Conservation (phyloP, 805 yeast genomes). For the Yamadazyma endophytica region DNA sequence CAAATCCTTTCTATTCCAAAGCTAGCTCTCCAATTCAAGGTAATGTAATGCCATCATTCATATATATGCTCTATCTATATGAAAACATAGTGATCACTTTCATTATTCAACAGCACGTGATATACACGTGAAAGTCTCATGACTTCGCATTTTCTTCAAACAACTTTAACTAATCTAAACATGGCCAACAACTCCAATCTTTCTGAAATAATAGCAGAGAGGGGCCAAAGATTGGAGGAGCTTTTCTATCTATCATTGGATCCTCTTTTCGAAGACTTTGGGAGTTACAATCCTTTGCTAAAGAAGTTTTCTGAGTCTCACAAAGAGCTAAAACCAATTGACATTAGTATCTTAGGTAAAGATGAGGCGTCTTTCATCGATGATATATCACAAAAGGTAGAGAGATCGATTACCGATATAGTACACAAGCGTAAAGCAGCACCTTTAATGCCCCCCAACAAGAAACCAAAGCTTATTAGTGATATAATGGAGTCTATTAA, state of each 20-base stretch:
- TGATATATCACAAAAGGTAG: too few species aligned
- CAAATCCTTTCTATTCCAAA: too few species aligned
- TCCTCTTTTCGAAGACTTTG: conserved; percentile 13
- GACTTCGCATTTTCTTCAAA: too few species aligned
- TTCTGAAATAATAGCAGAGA: too few species aligned
- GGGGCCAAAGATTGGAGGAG: conserved; percentile 14
- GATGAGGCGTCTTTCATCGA: background rate
- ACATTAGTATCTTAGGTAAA: conserved; percentile 7
- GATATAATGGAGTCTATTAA: conserved; percentile 14
- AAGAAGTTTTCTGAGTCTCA: conserved; percentile 4
- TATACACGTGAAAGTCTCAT: too few species aligned
- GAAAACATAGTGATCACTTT: too few species aligned
- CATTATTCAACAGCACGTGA: too few species aligned
- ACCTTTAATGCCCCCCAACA: background rate
- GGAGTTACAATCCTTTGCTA: conserved; percentile 1
- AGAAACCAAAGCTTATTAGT: conserved; percentile 8
- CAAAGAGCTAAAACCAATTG: conserved; percentile 3
- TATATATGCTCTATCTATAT: too few species aligned
- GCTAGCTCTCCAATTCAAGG: background rate
- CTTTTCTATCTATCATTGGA: conserved; percentile 13
- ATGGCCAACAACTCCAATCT: too few species aligned
- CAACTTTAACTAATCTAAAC: too few species aligned
- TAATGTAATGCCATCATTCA: too few species aligned
- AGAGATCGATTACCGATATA: too few species aligned
- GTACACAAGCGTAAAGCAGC: conserved; percentile 4